These are phyloP conservation scores for Emmonsiellopsis sp. DNA, from an alignment of 2,329 filamentous ascomycete species.

Conservation along the genomic window DNA sequence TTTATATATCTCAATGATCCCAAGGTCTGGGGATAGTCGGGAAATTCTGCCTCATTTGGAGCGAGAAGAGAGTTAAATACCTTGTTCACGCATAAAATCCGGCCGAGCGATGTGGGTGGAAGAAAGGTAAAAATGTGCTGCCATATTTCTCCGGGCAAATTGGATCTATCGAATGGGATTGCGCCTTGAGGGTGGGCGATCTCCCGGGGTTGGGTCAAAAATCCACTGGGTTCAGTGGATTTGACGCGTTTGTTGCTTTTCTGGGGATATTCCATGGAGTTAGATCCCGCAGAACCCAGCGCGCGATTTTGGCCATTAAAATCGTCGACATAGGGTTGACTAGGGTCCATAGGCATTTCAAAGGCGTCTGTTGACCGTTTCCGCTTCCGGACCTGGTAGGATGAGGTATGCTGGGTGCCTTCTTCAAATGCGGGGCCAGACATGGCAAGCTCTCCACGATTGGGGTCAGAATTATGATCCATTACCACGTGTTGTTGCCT, in stretches of 20 bases:
- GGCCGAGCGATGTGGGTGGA: conserved; percentile 53
- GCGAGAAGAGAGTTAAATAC: conserved; percentile 54
- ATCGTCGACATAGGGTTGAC: conserved; percentile 1
- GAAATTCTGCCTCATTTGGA: conserved; percentile 29
- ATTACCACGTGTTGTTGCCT: not conserved
- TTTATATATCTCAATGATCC: conserved; percentile 31
- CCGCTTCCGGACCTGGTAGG: conserved; percentile 6
- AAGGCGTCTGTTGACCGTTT: conserved; percentile 3
- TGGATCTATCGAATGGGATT: conserved; percentile 14
- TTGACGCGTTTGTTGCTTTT: conserved; percentile 13
- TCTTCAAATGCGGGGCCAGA: not conserved
- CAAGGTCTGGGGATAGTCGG: conserved; percentile 23
- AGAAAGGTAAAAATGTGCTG: conserved; percentile 60
- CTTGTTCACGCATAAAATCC: conserved; percentile 58
- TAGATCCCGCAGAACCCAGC: not conserved
- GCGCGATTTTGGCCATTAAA: not conserved
- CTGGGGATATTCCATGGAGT: not conserved
- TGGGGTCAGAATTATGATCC: not conserved
- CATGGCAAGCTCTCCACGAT: not conserved
- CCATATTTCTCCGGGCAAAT: conserved; percentile 56
- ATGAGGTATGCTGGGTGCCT: not conserved
- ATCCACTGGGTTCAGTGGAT: conserved; percentile 3
- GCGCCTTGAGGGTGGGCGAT: not conserved
- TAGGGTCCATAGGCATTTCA: not conserved
- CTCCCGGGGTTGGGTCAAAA: conserved; percentile 5